phyloP scores from a whole-genome alignment of 805 yeast genomes.

The Yueomyces sp. region DNA sequence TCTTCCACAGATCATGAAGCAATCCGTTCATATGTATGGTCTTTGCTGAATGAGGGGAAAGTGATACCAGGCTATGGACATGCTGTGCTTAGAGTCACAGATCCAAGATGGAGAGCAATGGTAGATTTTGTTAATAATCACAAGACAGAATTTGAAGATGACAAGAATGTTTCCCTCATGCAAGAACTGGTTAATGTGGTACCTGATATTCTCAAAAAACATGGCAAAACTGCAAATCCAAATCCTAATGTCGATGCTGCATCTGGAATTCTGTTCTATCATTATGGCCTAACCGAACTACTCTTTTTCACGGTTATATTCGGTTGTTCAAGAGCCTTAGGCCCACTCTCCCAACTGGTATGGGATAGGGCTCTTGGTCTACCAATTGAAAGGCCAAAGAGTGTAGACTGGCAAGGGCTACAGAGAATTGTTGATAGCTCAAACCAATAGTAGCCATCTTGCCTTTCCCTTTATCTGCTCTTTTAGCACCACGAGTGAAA shows the following conservation, averaged over 20 bases:
- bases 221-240: conserved; percentile 79
- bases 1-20: conserved; percentile 23
- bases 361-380: conserved; percentile 67
- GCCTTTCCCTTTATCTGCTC: too few species aligned
- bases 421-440: not conserved
- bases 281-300: conserved; percentile 65
- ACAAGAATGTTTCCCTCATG: conserved; percentile 55
- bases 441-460: too few species aligned
- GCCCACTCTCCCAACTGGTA: conserved; percentile 66
- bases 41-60: conserved; percentile 53
- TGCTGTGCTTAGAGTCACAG: conserved; percentile 73
- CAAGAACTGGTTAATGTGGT: conserved; percentile 54
- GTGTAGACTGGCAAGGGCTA: conserved; percentile 13
- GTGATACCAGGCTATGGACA: conserved; percentile 86
- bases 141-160: conserved; percentile 42
- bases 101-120: conserved; percentile 69
- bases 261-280: conserved; percentile 66
- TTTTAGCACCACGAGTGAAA: too few species aligned
- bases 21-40: conserved; percentile 60
- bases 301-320: conserved; percentile 69
- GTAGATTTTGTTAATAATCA: conserved; percentile 46
- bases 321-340: conserved; percentile 72
- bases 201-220: conserved; percentile 59
- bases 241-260: conserved; percentile 76
- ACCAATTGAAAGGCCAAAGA: conserved; percentile 74